Evolutionary conservation across 139 green algal genomes (phyloP).

Genomic region (Yamagishiella unicocca): DNA sequence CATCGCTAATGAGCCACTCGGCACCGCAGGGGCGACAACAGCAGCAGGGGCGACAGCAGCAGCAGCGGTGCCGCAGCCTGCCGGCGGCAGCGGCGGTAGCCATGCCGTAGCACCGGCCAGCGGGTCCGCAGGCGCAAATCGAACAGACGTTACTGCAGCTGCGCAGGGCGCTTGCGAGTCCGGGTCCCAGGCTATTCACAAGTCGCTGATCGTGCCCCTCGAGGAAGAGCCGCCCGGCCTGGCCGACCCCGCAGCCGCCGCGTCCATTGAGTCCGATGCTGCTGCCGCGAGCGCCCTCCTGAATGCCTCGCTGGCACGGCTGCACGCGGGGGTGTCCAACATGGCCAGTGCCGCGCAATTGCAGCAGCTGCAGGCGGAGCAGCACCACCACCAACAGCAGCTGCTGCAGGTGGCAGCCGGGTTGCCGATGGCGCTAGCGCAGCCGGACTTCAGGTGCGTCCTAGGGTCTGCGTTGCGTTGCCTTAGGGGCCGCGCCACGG

Average conservation of each 20-base stretch:
- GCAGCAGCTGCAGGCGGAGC: conserved; percentile 12
- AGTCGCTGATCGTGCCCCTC: conserved; percentile 17
- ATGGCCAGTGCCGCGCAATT: conserved; percentile 5
- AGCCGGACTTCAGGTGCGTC: conserved; percentile 11
- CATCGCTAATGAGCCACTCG: background rate
- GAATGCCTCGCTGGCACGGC: background rate
- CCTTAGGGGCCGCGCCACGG: no score
- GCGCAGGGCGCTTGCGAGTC: no score
- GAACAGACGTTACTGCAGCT: no score
- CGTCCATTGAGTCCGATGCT: background rate
- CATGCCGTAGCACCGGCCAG: no score
- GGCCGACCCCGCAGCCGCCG: background rate
- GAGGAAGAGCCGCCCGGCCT: conserved; percentile 1
- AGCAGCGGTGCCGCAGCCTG: background rate
- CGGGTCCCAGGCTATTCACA: background rate
- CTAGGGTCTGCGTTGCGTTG: background rate
- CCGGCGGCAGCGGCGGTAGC: background rate
- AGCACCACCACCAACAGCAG: conserved; percentile 4
- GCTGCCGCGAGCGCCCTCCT: background rate
- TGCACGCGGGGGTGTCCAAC: conserved; percentile 29
- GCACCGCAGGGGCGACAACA: background rate
- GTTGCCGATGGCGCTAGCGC: background rate
- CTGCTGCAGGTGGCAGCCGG: background rate
- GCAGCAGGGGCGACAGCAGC: no score
- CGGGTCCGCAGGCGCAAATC: no score